Evolutionary conservation across 2,329 filamentous ascomycete genomes (phyloP).

Genomic region (Talaromyces albobiverticillius): DNA sequence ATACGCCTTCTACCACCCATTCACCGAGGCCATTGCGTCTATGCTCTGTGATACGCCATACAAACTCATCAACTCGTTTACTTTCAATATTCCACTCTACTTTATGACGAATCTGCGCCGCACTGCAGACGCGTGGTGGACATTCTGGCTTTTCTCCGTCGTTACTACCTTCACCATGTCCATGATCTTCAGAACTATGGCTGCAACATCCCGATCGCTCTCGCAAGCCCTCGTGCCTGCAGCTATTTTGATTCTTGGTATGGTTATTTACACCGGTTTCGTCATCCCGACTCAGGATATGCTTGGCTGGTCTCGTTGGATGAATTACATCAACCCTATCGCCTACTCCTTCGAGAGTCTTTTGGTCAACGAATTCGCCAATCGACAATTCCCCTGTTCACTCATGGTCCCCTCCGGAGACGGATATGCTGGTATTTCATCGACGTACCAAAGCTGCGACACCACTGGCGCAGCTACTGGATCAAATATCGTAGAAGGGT

Average conservation of each 20-base stretch:
- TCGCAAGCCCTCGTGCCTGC: constrained; percentile 57
- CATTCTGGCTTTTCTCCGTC: constrained; percentile 77
- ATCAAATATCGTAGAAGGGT: constrained; percentile 52
- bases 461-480: constrained; percentile 59
- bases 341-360: constrained; percentile 77
- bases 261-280: constrained; percentile 51
- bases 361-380: constrained; percentile 78
- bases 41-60: constrained; percentile 85
- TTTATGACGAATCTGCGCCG: constrained; percentile 82
- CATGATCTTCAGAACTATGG: constrained; percentile 81
- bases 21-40: constrained; percentile 80
- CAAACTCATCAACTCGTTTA: constrained; percentile 70
- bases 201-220: constrained; percentile 67
- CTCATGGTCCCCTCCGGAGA: constrained; percentile 36
- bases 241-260: constrained; percentile 46
- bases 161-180: constrained; percentile 73
- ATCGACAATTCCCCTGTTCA: constrained; percentile 56
- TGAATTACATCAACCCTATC: constrained; percentile 76
- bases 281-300: constrained; percentile 56
- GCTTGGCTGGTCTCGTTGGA: constrained; percentile 78
- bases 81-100: constrained; percentile 78
- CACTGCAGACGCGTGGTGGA: constrained; percentile 75
- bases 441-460: constrained; percentile 53
- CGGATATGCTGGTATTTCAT: constrained; percentile 33
- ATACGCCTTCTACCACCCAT: constrained; percentile 87